Base-by-base conservation (phyloP, 192 early-diverging fungal species). In the Rhizoclosmatium globosum region DNA sequence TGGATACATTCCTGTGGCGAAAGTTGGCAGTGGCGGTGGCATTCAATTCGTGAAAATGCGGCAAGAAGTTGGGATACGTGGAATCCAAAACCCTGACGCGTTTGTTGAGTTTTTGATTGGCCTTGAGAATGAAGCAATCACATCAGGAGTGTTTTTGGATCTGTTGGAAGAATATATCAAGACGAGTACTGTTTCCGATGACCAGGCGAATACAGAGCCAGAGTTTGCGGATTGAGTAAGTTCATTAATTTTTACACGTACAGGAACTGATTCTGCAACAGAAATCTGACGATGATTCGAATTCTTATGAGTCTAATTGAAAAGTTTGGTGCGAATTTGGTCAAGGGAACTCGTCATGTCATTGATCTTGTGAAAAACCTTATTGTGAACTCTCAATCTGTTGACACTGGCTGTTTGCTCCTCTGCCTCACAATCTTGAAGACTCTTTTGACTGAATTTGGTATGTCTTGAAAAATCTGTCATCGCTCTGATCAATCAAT, bases 101-200 rank as follows among this genome's bases (percentile, higher is more conserved):
- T 90, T 95, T 66, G 65, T 95, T 15, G 87, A 91, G 13, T 89
- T 97, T 62, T 75, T 95, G 47, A 76, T 82, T 39, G 78, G 79
- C 0, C 69, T 91, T 0, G 85, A 91, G 46, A 86, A 91, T 64
- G 82, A 87, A 1, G 85, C 86, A 21, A 73, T 95, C 0, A 72
- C 87, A 1, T 93, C 93, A 39, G 92, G 91, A 57, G 82, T 96
- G 21, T 96, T 95, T 77, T 85, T 96, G 71, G 87, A 87, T 64
- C 77, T 96, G 46, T 73, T 95, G 60, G 92, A 92, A 53, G 89
- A 94, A 61, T 94, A 94, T 76, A 83, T 86, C 64, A 82, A 86
- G 50, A 79, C 90, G 53, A 77, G 82, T 85, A 71, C 78, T 60
- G 68, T 83, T 77, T 58, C 83, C 74, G 19, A 19, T 66, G 38